A percentile compares a stretch with the other conserved stretches of the same genome.
phyloP scores from a whole-genome alignment of 108 stramenopile species.

The Cyclostephanos invisitatus region DNA sequence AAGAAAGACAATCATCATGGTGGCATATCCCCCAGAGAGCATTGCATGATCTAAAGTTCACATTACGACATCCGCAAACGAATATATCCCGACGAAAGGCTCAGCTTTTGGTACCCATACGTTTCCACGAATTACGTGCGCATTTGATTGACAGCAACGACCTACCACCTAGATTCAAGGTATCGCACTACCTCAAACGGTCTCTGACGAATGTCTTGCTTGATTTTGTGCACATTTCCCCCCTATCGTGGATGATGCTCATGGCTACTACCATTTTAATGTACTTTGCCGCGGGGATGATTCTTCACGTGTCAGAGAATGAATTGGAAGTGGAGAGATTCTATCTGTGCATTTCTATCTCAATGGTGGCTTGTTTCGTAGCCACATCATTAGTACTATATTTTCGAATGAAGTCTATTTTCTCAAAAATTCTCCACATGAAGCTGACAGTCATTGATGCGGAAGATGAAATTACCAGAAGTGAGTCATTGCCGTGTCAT shows the following conservation, averaged over 20 bases:
- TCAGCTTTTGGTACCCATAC: slow-evolving; percentile 69
- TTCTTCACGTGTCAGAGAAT: slow-evolving; percentile 40
- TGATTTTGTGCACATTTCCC: slow-evolving; percentile 73
- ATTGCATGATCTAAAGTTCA: slow-evolving; percentile 12
- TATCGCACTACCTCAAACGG: slow-evolving; percentile 78
- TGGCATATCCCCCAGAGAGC: slow-evolving; percentile 7
- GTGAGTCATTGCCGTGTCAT: background rate
- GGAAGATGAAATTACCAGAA: background rate
- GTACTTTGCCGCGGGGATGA: slow-evolving; percentile 68
- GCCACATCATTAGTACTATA: slow-evolving; percentile 25
- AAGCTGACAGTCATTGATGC: slow-evolving; percentile 13
- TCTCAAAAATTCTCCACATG: slow-evolving; percentile 46
- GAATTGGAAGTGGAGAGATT: slow-evolving; percentile 23
- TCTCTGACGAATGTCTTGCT: slow-evolving; percentile 63
- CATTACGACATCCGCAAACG: slow-evolving; percentile 32
- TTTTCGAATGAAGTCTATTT: slow-evolving; percentile 48
- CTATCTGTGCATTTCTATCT: slow-evolving; percentile 47
- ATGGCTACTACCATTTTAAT: slow-evolving; percentile 61
- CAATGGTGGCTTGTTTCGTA: slow-evolving; percentile 27
- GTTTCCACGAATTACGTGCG: slow-evolving; percentile 83
- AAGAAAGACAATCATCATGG: background rate
- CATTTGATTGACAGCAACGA: slow-evolving; percentile 81
- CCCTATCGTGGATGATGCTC: slow-evolving; percentile 76
- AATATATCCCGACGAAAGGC: slow-evolving; percentile 38
- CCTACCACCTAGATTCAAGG: slow-evolving; percentile 70